phyloP scores from a whole-genome alignment of 306 rosid species.

The Dalbergia cochinchinensis region DNA sequence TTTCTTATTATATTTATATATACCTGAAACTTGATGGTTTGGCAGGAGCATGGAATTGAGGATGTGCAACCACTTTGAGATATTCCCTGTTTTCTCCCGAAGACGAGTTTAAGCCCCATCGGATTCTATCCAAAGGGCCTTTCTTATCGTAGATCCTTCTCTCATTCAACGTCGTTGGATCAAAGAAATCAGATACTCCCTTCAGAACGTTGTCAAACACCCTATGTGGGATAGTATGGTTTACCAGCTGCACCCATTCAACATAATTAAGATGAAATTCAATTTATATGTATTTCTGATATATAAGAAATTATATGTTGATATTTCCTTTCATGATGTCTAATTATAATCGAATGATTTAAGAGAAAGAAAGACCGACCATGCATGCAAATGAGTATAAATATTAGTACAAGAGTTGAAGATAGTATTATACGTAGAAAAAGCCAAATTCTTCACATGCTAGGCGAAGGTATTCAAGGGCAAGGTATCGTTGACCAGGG shows the following conservation, averaged over 20 bases:
- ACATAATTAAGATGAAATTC: background rate
- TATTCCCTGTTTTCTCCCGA: conserved; percentile 59
- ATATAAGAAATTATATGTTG: too few relatives aligned
- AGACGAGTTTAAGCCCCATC: conserved; percentile 50
- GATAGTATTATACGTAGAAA: conserved; percentile 46
- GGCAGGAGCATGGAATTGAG: conserved; percentile 48
- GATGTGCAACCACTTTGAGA: conserved; percentile 59
- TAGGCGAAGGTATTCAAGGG: conserved; percentile 38
- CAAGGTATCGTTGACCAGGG: conserved; percentile 20
- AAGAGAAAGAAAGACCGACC: too few relatives aligned
- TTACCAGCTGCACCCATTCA: conserved; percentile 52
- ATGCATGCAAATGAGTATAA: too few relatives aligned
- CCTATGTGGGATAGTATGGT: conserved; percentile 48
- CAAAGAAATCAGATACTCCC: conserved; percentile 48
- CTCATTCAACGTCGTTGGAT: conserved; percentile 47
- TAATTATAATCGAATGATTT: too few relatives aligned
- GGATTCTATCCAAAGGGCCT: conserved; percentile 42
- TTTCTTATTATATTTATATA: background rate
- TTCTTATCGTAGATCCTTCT: conserved; percentile 37
- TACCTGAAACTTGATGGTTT: conserved; percentile 49
- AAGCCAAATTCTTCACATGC: conserved; percentile 52
- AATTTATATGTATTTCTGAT: too few relatives aligned
- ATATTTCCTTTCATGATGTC: too few relatives aligned
- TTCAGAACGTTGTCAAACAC: conserved; percentile 45
- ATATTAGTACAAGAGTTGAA: background rate